A percentile compares a stretch with the other conserved stretches of the same genome.
Conservation (phyloP, 768 basidiomycete species). For the Russula brevipes region DNA sequence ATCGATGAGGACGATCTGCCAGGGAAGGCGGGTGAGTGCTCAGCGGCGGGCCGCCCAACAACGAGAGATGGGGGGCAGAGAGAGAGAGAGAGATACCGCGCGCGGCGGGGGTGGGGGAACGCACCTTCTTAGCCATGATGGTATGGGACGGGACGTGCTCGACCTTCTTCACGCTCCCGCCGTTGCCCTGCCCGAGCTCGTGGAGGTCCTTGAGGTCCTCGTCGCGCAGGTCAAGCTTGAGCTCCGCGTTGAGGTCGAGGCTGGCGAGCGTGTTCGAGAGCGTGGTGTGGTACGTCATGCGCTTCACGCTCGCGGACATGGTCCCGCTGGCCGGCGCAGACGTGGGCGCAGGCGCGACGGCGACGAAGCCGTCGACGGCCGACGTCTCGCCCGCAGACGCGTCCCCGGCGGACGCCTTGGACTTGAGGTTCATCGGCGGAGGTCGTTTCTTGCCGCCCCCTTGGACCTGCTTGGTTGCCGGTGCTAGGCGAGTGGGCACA, state of each 20-base stretch:
- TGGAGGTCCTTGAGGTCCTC: constrained; percentile 88
- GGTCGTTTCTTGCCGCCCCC: constrained; percentile 63
- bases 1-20: constrained; percentile 90
- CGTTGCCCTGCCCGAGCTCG: constrained; percentile 94
- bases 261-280: constrained; percentile 82
- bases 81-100: neutral
- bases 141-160: constrained; percentile 87
- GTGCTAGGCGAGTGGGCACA: constrained; percentile 32
- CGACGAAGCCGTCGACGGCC: constrained; percentile 44
- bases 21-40: neutral
- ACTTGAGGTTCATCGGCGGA: constrained; percentile 77
- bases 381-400: constrained; percentile 26
- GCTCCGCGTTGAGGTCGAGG: constrained; percentile 80
- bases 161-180: constrained; percentile 95
- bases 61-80: too few species aligned
- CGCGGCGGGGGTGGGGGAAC: constrained; percentile 28
- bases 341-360: constrained; percentile 43
- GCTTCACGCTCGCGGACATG: constrained; percentile 45
- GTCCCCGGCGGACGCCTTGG: constrained; percentile 49
- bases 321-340: constrained; percentile 50
- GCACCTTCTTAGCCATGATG: constrained; percentile 97
- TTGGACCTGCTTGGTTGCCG: constrained; percentile 31
- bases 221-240: constrained; percentile 75
- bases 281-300: constrained; percentile 73
- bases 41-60: neutral